Evolutionary conservation across 352 stramenopile genomes (phyloP), one percentile per base, ranked within the genome.

Genomic region (Blastocystis sp.): DNA sequence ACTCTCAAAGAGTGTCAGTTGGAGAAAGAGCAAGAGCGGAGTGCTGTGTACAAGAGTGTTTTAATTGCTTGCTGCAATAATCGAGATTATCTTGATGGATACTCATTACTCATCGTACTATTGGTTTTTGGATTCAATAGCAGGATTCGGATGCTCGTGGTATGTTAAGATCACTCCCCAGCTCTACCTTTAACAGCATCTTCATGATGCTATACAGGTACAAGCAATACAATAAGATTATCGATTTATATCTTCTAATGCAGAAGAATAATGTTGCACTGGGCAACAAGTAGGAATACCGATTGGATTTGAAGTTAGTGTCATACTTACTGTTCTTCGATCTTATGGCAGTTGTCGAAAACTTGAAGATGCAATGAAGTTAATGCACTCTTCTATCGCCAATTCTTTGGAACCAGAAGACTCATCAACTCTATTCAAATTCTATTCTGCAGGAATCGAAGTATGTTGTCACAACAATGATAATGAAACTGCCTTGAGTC

Each of bases 191-290:
- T 15, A 81, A 44, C 0, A 81, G 70, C 70, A 81, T 81, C 44
- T 81, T 40, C 42, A 81, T 81, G 70, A 81, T 81, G 70, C 27
- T 81, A 27, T 81, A 42, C 48, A 81, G 62, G 24, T 81, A 81
- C 70, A 81, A 81, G 42, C 70, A 81, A 44, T 81, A 81, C 42
- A 56, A 81, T n/a, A 81, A 81, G 6, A 81, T 81, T n/a, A 81
- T 81, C 51, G 13, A 81, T n/a, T 30, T 81, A 30, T 81, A 60
- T 27, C 17, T 7, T 24, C 9, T 81, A 19, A 59, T 81, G 33
- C 24, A 30, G 2, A 48, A 22, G 7, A 81, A 60, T 42, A 27
- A 0, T 4, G 62, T 81, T 33, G 13, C 22, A 24, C 15, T 81
- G 4, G 42, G 62, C 42, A 42, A 24, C 15, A 81, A 64, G 24